These are phyloP conservation scores for Globisporangium spinosum DNA, from an alignment of 352 stramenopile genomes.

Conservation along the genomic window DNA sequence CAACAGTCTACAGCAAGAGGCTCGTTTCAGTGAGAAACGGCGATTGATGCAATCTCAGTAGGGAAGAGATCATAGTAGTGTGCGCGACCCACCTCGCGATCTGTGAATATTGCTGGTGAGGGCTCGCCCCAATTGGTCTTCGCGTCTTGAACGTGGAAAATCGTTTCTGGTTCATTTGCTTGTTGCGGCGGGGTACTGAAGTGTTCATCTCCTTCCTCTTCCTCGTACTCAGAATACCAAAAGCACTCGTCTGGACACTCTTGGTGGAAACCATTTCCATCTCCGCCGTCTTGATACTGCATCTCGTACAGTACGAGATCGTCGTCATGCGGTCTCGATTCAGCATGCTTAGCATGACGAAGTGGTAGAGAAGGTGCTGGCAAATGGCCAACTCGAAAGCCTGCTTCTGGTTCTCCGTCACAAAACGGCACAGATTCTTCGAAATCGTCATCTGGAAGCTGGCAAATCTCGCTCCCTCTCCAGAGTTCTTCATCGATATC, in stretches of 20 bases:
- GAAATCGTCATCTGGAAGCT: neutral
- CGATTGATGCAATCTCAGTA: neutral
- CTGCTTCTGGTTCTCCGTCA: neutral
- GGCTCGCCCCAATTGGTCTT: constrained; percentile 15
- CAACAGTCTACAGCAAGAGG: neutral
- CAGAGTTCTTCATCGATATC: neutral
- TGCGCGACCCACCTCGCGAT: neutral
- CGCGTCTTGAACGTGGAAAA: constrained; percentile 18
- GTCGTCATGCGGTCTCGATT: neutral
- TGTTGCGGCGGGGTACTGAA: neutral
- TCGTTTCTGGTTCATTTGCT: neutral
- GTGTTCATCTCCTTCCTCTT: no score
- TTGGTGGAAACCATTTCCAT: neutral
- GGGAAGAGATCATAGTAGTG: neutral
- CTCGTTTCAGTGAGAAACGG: neutral
- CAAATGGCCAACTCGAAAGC: neutral
- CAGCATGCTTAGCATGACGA: neutral
- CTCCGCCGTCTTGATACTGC: neutral
- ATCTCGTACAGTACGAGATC: neutral
- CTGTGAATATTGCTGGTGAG: neutral
- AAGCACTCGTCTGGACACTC: neutral
- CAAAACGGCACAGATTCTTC: neutral
- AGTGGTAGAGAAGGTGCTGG: neutral
- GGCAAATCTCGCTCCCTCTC: neutral
- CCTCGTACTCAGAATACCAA: neutral